Conservation (phyloP, 192 early-diverging fungal genomes). For the Endogone sp. region DNA sequence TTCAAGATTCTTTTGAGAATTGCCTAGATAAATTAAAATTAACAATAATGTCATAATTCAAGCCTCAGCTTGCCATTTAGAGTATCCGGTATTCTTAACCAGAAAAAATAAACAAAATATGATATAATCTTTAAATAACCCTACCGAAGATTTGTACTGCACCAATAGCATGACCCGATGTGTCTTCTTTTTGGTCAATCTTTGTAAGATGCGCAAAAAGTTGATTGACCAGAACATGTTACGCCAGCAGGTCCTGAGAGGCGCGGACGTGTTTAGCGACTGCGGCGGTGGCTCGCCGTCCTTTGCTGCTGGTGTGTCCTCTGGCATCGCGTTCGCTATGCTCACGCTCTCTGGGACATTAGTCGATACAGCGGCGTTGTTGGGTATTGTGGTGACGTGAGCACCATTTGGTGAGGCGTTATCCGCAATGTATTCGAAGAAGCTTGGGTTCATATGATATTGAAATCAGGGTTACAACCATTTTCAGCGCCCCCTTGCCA, state of each 20-base stretch:
- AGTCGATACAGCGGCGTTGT: not conserved
- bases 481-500: too few species aligned
- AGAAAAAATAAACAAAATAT: not conserved
- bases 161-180: conserved; percentile 74
- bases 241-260: conserved; percentile 35
- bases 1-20: conserved; percentile 76
- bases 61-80: too few species aligned
- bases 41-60: too few species aligned
- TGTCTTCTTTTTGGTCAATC: conserved; percentile 73
- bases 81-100: not conserved
- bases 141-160: conserved; percentile 75
- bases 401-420: not conserved
- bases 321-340: not conserved
- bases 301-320: not conserved
- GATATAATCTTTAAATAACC: not conserved
- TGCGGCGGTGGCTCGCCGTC: not conserved
- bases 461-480: too few species aligned
- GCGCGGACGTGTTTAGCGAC: not conserved
- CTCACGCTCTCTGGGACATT: not conserved
- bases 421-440: not conserved
- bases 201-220: conserved; percentile 73
- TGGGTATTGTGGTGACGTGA: not conserved
- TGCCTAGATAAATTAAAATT: too few species aligned
- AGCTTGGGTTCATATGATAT: not conserved
- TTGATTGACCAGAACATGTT: conserved; percentile 71